Conservation (phyloP, 495 filamentous ascomycete species). For the Lindgomyces ingoldianus region DNA sequence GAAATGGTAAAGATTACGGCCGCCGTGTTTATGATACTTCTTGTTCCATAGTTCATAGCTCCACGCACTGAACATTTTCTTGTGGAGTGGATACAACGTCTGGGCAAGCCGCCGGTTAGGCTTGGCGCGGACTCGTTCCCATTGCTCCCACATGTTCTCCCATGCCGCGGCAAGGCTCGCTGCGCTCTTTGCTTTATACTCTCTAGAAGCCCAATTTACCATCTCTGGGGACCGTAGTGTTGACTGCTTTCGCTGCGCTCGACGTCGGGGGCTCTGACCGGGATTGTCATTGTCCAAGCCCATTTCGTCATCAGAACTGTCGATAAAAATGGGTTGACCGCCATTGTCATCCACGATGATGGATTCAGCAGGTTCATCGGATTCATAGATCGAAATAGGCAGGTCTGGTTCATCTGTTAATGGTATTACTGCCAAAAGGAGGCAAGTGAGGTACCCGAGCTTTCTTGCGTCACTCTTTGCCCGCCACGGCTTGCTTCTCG, state of each 20-base stretch:
- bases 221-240: conserved; percentile 2
- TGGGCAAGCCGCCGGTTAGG: neutral
- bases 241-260: neutral
- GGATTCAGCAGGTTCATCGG: neutral
- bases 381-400: no score
- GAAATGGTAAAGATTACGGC: neutral
- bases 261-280: neutral
- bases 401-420: neutral
- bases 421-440: neutral
- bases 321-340: conserved; percentile 4
- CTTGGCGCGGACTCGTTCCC: neutral
- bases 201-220: conserved; percentile 1
- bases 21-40: neutral
- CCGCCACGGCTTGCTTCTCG: neutral
- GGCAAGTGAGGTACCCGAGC: neutral
- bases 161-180: neutral
- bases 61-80: neutral
- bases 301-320: conserved; percentile 5
- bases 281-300: neutral
- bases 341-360: neutral
- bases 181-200: conserved; percentile 3
- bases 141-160: neutral
- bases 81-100: neutral
- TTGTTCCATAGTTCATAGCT: neutral
- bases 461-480: neutral